A percentile compares a stretch with the other conserved stretches of the same genome.
Evolutionary conservation across 441 rosid species (phyloP).

Genomic region (Arabidopsis hybrid): DNA sequence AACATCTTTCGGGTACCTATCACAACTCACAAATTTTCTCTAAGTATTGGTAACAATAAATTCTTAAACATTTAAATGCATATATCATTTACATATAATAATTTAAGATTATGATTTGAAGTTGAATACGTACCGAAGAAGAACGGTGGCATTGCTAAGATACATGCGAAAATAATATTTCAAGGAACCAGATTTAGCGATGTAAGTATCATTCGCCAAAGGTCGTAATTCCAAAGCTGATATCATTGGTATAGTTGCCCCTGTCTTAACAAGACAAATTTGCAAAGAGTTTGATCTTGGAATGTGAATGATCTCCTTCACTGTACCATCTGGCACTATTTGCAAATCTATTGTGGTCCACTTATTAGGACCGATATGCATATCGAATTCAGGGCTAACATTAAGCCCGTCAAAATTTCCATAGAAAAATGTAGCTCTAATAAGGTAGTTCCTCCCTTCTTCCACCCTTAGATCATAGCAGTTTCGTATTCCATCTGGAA

Average conservation of each 20-base stretch:
- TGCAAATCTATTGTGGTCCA: slow-evolving; percentile 46
- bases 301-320: slow-evolving; percentile 50
- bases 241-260: slow-evolving; percentile 52
- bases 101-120: background rate
- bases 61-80: background rate
- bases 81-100: background rate
- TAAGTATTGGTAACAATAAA: background rate
- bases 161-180: slow-evolving; percentile 14
- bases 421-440: slow-evolving; percentile 46
- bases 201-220: slow-evolving; percentile 25
- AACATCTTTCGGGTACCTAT: slow-evolving; percentile 47
- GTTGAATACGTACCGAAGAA: slow-evolving; percentile 26
- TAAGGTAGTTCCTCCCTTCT: slow-evolving; percentile 38
- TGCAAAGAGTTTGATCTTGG: slow-evolving; percentile 28
- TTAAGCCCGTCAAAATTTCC: too few species aligned
- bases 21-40: background rate
- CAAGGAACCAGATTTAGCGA: slow-evolving; percentile 44
- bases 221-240: slow-evolving; percentile 55
- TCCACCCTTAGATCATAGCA: slow-evolving; percentile 50
- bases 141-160: slow-evolving; percentile 27
- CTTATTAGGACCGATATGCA: slow-evolving; percentile 45
- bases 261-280: slow-evolving; percentile 53
- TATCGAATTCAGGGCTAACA: slow-evolving; percentile 37
- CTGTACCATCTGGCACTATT: slow-evolving; percentile 16
- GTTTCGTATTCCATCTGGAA: slow-evolving; percentile 52